phyloP scores from a whole-genome alignment of 192 early-diverging fungal species.

The Chytriomyces confervae region DNA sequence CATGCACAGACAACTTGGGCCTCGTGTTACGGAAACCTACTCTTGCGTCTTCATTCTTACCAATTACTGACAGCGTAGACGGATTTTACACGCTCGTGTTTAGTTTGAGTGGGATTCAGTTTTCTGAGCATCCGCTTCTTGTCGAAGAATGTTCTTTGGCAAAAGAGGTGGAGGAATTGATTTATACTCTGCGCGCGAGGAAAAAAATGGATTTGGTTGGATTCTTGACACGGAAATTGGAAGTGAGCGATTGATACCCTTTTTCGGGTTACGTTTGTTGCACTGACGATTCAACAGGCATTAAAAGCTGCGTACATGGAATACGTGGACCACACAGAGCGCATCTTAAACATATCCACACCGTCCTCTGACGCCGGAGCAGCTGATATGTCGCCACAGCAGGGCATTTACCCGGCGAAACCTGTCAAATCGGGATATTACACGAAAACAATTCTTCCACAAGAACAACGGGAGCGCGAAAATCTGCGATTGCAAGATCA shows the following conservation, averaged over 20 bases:
- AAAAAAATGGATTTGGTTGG: slow-evolving; percentile 37
- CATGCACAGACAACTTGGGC: slow-evolving; percentile 26
- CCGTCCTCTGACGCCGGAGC: slow-evolving; percentile 23
- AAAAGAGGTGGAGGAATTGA: slow-evolving; percentile 44
- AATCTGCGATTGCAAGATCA: slow-evolving; percentile 1
- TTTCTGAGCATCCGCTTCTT: slow-evolving; percentile 58
- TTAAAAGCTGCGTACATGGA: slow-evolving; percentile 33
- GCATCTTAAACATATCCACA: background rate
- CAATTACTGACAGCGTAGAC: slow-evolving; percentile 15
- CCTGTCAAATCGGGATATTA: slow-evolving; percentile 28
- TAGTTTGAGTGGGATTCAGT: slow-evolving; percentile 40
- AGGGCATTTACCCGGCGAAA: slow-evolving; percentile 46
- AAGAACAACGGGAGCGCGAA: slow-evolving; percentile 18
- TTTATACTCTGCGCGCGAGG: slow-evolving; percentile 37
- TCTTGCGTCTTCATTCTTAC: slow-evolving; percentile 4
- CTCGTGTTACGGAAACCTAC: slow-evolving; percentile 19
- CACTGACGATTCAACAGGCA: slow-evolving; percentile 18
- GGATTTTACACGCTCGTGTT: slow-evolving; percentile 47
- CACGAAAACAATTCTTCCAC: slow-evolving; percentile 2
- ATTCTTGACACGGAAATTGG: slow-evolving; percentile 48
- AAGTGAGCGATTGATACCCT: slow-evolving; percentile 38
- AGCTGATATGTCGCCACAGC: too few relatives aligned
- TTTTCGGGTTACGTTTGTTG: slow-evolving; percentile 4
- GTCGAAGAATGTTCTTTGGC: slow-evolving; percentile 50
- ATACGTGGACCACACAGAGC: slow-evolving; percentile 22